Percentiles rank a stretch among this genome's conserved stretches.
phyloP scores from a whole-genome alignment of 2,329 filamentous ascomycete genomes.

The Aspergillus floridensis region DNA sequence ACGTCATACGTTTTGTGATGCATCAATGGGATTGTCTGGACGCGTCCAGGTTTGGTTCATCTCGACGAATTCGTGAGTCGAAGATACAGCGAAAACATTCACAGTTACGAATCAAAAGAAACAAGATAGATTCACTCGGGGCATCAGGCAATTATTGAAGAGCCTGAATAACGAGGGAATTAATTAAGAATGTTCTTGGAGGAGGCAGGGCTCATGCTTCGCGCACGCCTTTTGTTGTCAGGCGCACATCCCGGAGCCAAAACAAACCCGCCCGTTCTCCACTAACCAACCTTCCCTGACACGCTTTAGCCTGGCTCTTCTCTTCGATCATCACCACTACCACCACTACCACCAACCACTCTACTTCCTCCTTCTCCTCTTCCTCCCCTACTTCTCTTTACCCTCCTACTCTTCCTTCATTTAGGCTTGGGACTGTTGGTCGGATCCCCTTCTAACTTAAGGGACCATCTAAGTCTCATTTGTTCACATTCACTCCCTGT shows the following conservation, averaged over 20 bases:
- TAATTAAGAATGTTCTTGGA: slow-evolving; percentile 25
- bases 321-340: slow-evolving; percentile 11
- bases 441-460: slow-evolving; percentile 2
- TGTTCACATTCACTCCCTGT: slow-evolving; percentile 14
- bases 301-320: slow-evolving; percentile 22
- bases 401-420: slow-evolving; percentile 4
- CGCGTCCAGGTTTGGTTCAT: neutral
- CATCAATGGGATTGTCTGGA: neutral
- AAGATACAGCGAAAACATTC: too few species aligned
- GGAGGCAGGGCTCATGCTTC: slow-evolving; percentile 33
- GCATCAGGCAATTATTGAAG: neutral
- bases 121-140: too few species aligned
- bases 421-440: slow-evolving; percentile 7
- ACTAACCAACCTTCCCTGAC: slow-evolving; percentile 32
- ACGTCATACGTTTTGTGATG: neutral
- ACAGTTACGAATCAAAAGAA: too few species aligned
- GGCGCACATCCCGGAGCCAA: slow-evolving; percentile 33
- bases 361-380: slow-evolving; percentile 5
- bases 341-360: slow-evolving; percentile 9
- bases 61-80: too few species aligned
- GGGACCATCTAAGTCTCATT: slow-evolving; percentile 10
- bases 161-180: slow-evolving; percentile 7
- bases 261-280: slow-evolving; percentile 35
- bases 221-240: slow-evolving; percentile 37
- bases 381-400: slow-evolving; percentile 1